phyloP scores from a whole-genome alignment of 176 grass and related monocot genomes.

The Oryza glumipatula region DNA sequence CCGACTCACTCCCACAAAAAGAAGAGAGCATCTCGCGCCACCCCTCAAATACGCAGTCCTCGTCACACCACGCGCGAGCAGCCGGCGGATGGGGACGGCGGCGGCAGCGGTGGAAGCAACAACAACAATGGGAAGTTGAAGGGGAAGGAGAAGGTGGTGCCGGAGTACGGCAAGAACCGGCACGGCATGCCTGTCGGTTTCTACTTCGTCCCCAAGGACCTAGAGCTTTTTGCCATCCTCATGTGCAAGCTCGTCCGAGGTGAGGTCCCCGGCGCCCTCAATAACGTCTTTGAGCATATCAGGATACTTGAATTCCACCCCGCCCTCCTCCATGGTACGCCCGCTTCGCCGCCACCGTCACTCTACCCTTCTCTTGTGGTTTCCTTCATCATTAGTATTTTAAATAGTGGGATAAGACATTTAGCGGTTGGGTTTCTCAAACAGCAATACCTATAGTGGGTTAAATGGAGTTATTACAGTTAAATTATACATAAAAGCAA shows the following conservation, averaged over 20 bases:
- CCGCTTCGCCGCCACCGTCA: too few relatives aligned
- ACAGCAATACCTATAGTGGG: too few relatives aligned
- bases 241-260: background rate
- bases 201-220: background rate
- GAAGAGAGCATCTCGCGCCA: too few relatives aligned
- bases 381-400: too few relatives aligned
- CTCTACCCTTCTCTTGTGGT: background rate
- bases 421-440: too few relatives aligned
- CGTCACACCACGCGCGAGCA: too few relatives aligned
- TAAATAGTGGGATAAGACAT: too few relatives aligned
- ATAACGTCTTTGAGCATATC: background rate
- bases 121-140: background rate
- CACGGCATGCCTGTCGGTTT: conserved; percentile 32
- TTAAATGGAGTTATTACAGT: too few relatives aligned
- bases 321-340: conserved; percentile 20
- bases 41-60: too few relatives aligned
- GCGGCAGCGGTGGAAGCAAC: background rate
- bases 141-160: background rate
- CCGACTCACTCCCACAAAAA: too few relatives aligned
- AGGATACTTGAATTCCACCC: conserved; percentile 29
- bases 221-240: conserved; percentile 11
- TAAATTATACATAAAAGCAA: too few relatives aligned
- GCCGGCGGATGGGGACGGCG: too few relatives aligned
- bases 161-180: conserved; percentile 3
- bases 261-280: background rate